Base-by-base conservation (phyloP, 1,284 basidiomycete species). In the Cryptococcus hybrid region DNA sequence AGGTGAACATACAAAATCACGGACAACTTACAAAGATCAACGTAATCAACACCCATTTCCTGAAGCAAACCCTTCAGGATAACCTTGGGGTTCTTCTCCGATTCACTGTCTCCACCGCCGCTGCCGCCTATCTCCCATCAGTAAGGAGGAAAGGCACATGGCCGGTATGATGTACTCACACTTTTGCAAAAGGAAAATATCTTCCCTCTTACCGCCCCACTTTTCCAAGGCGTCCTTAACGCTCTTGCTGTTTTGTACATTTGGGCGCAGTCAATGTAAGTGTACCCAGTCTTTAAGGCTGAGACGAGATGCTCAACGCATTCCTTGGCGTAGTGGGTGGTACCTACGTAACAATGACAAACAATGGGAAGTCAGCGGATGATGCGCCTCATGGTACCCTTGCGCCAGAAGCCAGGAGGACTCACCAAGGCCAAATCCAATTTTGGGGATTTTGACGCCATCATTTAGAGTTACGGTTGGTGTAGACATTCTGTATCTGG, bases 181-280 rank as follows among this genome's bases (percentile, higher is more conserved):
- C 62, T 82, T 84, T 30, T 80, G 82, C 1, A 84, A 82, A n/a
- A 86, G 65, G 64, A 76, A 86, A 9, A 86, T 68, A 55, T 84
- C 78, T 54, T 76, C 72, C 52, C 84, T 71, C 13, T 81, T 78
- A 36, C 83, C 71, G 7, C 78, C 79, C 51, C 80, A 82, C 24
- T 78, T 77, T 37, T 80, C 77, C 44, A 86, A 77, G 1, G 82
- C 85, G 39, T 74, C 66, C 2, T 84, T 84, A 18, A 85, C 81
- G 49, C 74, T 69, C 55, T 77, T 75, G 64, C 83, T 82, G 65
- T 84, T 84, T 47, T 63, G 59, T 79, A 79, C 56, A 68, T 56
- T 63, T 75, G 61, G 2, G 74, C 75, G 11, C 61, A 63, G 51
- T 75, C 73, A 34, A 74, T 53, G 51, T 71, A 69, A 12, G 45